Base-by-base conservation (phyloP, 2,329 filamentous ascomycete species). In the Chaetomiaceae sp. region DNA sequence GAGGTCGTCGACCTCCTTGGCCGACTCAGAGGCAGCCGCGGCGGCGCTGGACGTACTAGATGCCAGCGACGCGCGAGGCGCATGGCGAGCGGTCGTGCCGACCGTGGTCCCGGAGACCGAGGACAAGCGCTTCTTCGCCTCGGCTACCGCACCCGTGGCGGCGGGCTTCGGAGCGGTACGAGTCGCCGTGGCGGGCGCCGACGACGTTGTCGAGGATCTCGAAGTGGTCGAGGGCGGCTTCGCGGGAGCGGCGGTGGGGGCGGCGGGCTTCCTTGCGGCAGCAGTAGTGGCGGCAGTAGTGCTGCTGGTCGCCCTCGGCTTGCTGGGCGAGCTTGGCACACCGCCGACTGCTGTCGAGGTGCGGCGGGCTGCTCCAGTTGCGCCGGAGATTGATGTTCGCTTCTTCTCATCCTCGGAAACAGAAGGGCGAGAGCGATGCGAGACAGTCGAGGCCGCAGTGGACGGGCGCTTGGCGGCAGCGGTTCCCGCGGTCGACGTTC, bases 1-100 rank as follows among this genome's bases (percentile, higher is more conserved):
- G 39, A 86, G 72, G 42, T 81, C 77, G 46, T 85, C 82, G 3
- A 81, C 70, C 62, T 82, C 81, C 68, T 81, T 84, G 19, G 75
- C 65, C 7, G 75, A 72, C 15, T 72, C 66, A 20, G 74, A 71
- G 31, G 72, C 66, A 38, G 71, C 69, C 17, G 68, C 69, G n/a
- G 68, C 63, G 42, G 65, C 65, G 45, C 66, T 45, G 8, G 51
- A 65, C 15, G 70, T 61, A 12, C 59, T 59, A 1, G 57, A 55
- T 11, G 65, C 63, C 47, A 68, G 50, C 8, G 69, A 76, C 6
- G 72, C 64, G 23, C 75, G 73, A n/a, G 72, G 53, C 5, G 70
- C 66, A 58, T 79, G 75, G 48, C 70, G 69, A 3, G 72, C 52
- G 3, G 73, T 64, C 31, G 72, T 68, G 23, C 69, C 51, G 17